Conservation (phyloP, 208 protist species). For the Perkinsela sp. region DNA sequence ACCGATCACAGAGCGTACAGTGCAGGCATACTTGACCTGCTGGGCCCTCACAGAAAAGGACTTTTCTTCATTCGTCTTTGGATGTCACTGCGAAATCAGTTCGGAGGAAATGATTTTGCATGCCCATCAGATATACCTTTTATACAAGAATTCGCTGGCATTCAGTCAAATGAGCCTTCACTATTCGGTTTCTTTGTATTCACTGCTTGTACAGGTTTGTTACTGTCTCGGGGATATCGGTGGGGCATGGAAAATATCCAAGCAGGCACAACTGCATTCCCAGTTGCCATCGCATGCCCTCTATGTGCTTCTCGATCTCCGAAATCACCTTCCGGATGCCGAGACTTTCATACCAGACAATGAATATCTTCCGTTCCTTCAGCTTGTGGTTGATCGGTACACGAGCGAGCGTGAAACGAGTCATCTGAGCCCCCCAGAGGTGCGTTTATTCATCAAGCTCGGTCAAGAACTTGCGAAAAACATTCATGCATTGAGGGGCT, state of each 20-base stretch:
- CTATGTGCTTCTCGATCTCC: neutral
- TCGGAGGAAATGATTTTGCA: neutral
- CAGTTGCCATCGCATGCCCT: neutral
- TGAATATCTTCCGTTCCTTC: neutral
- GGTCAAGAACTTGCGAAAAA: too few species aligned
- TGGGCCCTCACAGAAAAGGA: neutral
- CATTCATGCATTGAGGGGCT: too few species aligned
- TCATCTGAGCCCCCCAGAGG: neutral
- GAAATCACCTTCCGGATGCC: neutral
- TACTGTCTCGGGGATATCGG: neutral
- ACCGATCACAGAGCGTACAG: neutral
- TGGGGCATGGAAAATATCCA: neutral
- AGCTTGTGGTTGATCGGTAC: neutral
- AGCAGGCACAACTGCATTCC: neutral
- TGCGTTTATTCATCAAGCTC: neutral
- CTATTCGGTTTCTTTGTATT: neutral
- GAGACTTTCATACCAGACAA: neutral
- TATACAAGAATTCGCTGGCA: neutral
- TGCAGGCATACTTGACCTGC: neutral
- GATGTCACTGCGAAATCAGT: neutral
- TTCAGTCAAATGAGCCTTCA: neutral
- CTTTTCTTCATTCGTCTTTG: neutral
- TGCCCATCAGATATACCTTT: neutral
- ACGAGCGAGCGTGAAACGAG: neutral
- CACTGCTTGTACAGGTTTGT: neutral